phyloP scores from a whole-genome alignment of 371 early-diverging fungal genomes.

The Rhizopus stolonifer region DNA sequence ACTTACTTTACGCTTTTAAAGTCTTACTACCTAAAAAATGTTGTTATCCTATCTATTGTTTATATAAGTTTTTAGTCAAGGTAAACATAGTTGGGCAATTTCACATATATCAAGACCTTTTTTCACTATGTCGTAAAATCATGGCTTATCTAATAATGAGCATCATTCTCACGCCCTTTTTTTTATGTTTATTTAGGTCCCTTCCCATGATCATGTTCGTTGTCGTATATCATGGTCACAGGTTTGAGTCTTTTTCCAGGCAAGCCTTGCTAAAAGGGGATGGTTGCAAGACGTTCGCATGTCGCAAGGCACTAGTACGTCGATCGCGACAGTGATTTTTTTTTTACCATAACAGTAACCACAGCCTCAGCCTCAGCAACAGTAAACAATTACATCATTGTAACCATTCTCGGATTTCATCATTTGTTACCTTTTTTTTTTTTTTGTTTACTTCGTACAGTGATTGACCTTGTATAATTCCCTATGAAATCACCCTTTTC shows the following conservation, averaged over 20 bases:
- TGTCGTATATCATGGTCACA: conserved; percentile 7
- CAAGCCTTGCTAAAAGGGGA: conserved; percentile 9
- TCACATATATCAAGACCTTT: conserved; percentile 9
- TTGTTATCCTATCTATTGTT: too few relatives aligned
- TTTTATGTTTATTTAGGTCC: conserved; percentile 7
- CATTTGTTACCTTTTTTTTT: conserved; percentile 5
- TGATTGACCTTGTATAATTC: conserved; percentile 4
- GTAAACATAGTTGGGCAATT: too few relatives aligned
- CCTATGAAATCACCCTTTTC: conserved; percentile 2
- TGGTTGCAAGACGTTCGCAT: conserved; percentile 9
- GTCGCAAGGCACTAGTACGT: conserved; percentile 9
- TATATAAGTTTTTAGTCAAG: too few relatives aligned
- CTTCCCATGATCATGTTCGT: conserved; percentile 7
- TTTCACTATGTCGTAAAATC: conserved; percentile 2
- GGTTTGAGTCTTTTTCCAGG: conserved; percentile 10
- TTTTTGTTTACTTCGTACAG: conserved; percentile 1
- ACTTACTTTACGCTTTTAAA: too few relatives aligned
- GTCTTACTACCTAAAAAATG: too few relatives aligned
- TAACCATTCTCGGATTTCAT: conserved; percentile 3
- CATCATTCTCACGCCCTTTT: conserved; percentile 8
- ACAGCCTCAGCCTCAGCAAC: conserved; percentile 3
- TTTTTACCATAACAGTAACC: conserved; percentile 1
- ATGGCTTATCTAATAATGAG: conserved; percentile 6
- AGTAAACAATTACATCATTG: conserved; percentile 5
- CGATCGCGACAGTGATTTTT: conserved; percentile 9